phyloP scores from a whole-genome alignment of 2,329 filamentous ascomycete genomes.

The Claviceps spartinae region DNA sequence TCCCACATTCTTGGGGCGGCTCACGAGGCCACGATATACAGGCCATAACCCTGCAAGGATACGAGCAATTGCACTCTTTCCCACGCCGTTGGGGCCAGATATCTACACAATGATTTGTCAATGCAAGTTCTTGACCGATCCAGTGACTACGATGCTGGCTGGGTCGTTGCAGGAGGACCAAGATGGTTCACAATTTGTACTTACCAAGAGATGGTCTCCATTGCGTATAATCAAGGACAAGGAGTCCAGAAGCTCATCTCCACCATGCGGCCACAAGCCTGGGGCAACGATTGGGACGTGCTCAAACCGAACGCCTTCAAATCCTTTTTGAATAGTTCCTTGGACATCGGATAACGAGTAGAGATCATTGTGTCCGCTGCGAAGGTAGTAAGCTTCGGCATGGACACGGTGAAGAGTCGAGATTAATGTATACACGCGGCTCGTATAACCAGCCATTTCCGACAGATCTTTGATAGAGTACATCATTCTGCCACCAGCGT shows the following conservation, averaged over 20 bases:
- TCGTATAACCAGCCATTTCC: constrained; percentile 90
- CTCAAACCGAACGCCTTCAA: constrained; percentile 86
- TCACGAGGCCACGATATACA: constrained; percentile 84
- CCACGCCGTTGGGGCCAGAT: constrained; percentile 86
- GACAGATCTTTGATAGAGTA: constrained; percentile 98
- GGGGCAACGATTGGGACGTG: constrained; percentile 89
- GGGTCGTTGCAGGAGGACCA: background rate
- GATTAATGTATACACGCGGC: constrained; percentile 87
- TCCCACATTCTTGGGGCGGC: constrained; percentile 65
- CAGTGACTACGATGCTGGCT: background rate
- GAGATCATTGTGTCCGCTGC: constrained; percentile 55
- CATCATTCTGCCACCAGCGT: constrained; percentile 97
- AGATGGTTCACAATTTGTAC: constrained; percentile 9
- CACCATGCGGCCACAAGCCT: constrained; percentile 73
- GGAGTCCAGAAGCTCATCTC: constrained; percentile 80
- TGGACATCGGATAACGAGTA: constrained; percentile 86
- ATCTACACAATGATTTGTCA: constrained; percentile 35
- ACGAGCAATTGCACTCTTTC: constrained; percentile 78
- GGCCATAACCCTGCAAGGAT: constrained; percentile 92
- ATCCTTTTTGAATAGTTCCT: constrained; percentile 86
- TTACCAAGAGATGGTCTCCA: constrained; percentile 73
- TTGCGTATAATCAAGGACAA: constrained; percentile 79
- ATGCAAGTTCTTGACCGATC: background rate
- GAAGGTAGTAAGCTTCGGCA: constrained; percentile 70
- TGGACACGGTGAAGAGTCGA: constrained; percentile 90